Base-by-base conservation (phyloP, 805 yeast species). In the Pichia paraexigua region DNA sequence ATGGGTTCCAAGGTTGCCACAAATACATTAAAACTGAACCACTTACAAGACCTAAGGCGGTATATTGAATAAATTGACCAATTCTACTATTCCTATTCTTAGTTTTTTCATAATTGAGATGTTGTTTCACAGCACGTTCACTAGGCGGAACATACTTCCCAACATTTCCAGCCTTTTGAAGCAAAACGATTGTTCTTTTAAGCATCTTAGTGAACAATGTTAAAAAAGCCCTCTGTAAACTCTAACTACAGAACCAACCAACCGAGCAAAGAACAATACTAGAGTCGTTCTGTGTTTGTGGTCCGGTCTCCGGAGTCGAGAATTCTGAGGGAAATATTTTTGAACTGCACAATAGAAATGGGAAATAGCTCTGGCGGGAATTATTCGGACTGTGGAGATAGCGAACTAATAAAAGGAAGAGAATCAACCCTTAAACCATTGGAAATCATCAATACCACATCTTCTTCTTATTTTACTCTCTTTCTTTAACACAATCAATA, bases 1-100 rank as follows among this genome's bases (percentile, higher is more conserved):
- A 66, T 27, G 68, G 66, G 47, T 66, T 64, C 70, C 70, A 66
- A 8, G 70, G 70, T 41, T 66, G 70, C 67, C 68, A 65, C 3
- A 61, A 24, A 41, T 63, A 63, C 50, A 64, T 52, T 5, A 58
- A 20, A 9, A 57, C 41, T 1, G 62, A 57, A 7, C 60, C 53
- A 7, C 55, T 54, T 12, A 60, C 46, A 8, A 65, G 30, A 5
- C 55, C 49, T 11, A 58, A 56, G 7, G 60, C 41, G 0, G 59
- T 53, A 21, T 55, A 47, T 11, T 56, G 51, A 17, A 60, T 43
- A n/a, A 41, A 40, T 15, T 49, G 57, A 2, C 57, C 52, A 47
- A 60, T 41, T 41, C 50, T 53, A 17, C 58, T 53, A 41, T 47
- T 52, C 15, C 47, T 50, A 7, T 43, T 47, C 32, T 61, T 57